These are phyloP conservation scores for Gracilaria domingensis DNA, from an alignment of 23 red algal genomes.

Conservation along the genomic window DNA sequence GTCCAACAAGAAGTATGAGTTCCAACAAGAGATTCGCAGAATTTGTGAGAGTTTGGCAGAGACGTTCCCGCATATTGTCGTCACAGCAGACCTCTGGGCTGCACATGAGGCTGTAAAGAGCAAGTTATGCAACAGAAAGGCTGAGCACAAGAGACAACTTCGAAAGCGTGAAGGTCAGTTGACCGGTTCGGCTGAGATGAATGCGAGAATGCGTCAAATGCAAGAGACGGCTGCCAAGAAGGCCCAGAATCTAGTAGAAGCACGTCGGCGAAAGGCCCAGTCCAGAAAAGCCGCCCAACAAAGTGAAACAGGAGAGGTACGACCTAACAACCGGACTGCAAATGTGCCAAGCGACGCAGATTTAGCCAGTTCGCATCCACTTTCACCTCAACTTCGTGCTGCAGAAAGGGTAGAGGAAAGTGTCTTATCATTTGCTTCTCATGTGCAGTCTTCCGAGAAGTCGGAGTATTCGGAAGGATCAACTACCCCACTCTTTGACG, in stretches of 20 bases:
- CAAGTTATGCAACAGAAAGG: background rate
- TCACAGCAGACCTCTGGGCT: background rate
- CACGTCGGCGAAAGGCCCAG: background rate
- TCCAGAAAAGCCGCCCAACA: no score
- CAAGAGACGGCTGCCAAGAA: background rate
- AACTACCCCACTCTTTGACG: no score
- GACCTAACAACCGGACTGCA: no score
- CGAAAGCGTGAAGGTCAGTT: background rate
- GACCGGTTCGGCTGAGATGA: background rate
- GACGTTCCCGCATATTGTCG: background rate
- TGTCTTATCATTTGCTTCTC: no score
- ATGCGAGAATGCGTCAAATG: background rate
- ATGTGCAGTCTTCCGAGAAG: no score
- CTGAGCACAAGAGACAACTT: background rate
- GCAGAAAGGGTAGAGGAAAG: no score
- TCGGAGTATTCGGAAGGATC: no score
- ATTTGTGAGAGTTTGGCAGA: background rate
- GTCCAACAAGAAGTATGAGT: background rate
- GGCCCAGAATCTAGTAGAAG: background rate
- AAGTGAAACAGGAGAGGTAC: no score
- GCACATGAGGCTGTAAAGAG: background rate
- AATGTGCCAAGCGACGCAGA: no score
- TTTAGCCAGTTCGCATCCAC: no score
- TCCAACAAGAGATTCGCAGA: background rate
- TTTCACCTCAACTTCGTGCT: no score